A percentile compares a stretch with the other conserved stretches of the same genome.
These are phyloP conservation scores for Neurospora cerealis DNA, from an alignment of 495 filamentous ascomycete genomes.

Conservation along the genomic window DNA sequence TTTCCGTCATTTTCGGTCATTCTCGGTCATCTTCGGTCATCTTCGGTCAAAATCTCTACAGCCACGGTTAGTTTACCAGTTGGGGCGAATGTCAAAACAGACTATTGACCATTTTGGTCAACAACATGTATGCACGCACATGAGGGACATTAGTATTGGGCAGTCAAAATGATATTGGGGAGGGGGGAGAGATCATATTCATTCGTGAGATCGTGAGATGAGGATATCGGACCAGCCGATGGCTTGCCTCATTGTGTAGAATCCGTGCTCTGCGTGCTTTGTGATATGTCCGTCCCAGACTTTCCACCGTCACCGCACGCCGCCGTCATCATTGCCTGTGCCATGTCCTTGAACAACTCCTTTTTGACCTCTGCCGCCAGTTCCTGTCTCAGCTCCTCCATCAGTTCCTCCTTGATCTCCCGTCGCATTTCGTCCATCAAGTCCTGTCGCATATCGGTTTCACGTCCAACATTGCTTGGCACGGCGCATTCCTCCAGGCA, in stretches of 20 bases:
- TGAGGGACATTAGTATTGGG: background rate
- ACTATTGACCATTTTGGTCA: background rate
- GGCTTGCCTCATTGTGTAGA: background rate
- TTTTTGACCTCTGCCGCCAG: constrained; percentile 1
- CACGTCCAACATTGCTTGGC: too few species aligned
- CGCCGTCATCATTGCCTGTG: constrained; percentile 6
- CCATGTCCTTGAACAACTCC: constrained; percentile 15
- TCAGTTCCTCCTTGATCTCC: background rate
- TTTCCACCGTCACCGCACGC: background rate
- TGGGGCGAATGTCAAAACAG: background rate
- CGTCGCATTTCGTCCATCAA: background rate
- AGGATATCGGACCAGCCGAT: background rate
- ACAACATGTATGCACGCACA: background rate
- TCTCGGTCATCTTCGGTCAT: too few species aligned
- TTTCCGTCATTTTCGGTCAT: too few species aligned
- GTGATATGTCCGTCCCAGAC: background rate
- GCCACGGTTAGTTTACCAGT: background rate
- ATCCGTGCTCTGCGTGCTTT: background rate
- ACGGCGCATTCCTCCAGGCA: too few species aligned
- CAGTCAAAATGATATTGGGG: background rate
- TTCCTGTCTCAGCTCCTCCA: background rate
- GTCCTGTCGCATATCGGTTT: background rate
- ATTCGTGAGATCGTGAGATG: background rate
- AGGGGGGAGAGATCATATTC: background rate
- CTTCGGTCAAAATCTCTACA: too few species aligned